phyloP scores from a whole-genome alignment of 495 filamentous ascomycete species.

The Aspergillus conjunctus region DNA sequence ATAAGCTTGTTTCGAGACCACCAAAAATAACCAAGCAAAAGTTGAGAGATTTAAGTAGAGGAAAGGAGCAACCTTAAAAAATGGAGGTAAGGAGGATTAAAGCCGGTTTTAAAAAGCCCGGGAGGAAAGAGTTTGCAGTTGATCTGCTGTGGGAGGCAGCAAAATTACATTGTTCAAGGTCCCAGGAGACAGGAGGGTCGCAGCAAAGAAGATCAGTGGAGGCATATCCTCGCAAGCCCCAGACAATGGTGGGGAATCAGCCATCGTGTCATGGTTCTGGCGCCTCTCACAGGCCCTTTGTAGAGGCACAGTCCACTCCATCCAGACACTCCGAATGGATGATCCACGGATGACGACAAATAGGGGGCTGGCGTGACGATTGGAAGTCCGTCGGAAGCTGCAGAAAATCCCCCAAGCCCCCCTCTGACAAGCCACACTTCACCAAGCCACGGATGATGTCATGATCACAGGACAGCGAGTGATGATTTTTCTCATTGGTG shows the following conservation, averaged over 20 bases:
- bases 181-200: conserved; percentile 16
- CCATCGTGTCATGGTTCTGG: neutral
- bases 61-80: neutral
- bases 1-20: neutral
- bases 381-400: neutral
- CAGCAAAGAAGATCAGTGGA: conserved; percentile 24
- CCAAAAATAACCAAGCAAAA: neutral
- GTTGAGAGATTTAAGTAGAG: neutral
- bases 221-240: conserved; percentile 1
- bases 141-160: conserved; percentile 22
- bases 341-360: conserved; percentile 27
- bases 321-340: conserved; percentile 7
- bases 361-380: neutral
- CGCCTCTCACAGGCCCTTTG: conserved; percentile 14
- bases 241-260: neutral
- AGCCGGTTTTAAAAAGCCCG: conserved; percentile 2
- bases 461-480: too few relatives aligned
- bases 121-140: conserved; percentile 15
- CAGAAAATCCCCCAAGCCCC: neutral
- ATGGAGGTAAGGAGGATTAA: neutral
- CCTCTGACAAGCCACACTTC: conserved; percentile 5
- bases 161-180: conserved; percentile 23
- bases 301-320: conserved; percentile 4
- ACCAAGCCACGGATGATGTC: conserved; percentile 13
- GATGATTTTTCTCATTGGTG: conserved; percentile 8